Percentiles rank a stretch among this genome's conserved stretches.
Conservation (phyloP, 2,329 filamentous ascomycete species). For the Colletotrichum plurivorum region DNA sequence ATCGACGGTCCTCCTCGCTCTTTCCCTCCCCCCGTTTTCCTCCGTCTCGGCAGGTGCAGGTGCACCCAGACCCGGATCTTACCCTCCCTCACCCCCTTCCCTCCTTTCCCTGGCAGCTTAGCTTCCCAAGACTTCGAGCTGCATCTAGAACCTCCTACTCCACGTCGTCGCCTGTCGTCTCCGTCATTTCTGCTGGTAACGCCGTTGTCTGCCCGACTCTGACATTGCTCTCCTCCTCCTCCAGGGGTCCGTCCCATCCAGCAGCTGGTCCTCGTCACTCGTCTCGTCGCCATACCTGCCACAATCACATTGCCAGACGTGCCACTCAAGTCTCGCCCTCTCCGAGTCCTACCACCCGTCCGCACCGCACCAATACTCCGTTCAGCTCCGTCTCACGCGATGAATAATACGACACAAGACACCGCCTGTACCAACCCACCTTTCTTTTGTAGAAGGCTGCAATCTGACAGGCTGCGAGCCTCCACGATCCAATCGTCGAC, state of each 20-base stretch:
- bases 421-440: too few relatives aligned
- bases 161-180: background rate
- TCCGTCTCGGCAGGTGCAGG: background rate
- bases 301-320: background rate
- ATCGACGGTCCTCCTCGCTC: conserved; percentile 22
- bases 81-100: conserved; percentile 14
- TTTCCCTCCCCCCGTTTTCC: conserved; percentile 1
- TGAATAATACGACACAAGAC: conserved; percentile 1
- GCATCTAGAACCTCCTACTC: conserved; percentile 30
- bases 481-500: conserved; percentile 8
- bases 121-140: conserved; percentile 23
- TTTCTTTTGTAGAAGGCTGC: background rate
- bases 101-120: conserved; percentile 22
- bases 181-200: conserved; percentile 18
- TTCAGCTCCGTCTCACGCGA: conserved; percentile 31
- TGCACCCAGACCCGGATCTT: conserved; percentile 14
- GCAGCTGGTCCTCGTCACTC: background rate
- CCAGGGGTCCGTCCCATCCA: background rate
- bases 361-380: background rate
- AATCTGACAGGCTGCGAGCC: background rate
- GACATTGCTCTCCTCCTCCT: background rate
- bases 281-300: background rate
- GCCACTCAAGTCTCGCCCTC: conserved; percentile 3
- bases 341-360: conserved; percentile 7
- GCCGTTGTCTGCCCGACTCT: conserved; percentile 15